Percentiles rank a stretch among this genome's conserved stretches.
phyloP scores from a whole-genome alignment of 352 stramenopile genomes.

The Blastocystis sp. region DNA sequence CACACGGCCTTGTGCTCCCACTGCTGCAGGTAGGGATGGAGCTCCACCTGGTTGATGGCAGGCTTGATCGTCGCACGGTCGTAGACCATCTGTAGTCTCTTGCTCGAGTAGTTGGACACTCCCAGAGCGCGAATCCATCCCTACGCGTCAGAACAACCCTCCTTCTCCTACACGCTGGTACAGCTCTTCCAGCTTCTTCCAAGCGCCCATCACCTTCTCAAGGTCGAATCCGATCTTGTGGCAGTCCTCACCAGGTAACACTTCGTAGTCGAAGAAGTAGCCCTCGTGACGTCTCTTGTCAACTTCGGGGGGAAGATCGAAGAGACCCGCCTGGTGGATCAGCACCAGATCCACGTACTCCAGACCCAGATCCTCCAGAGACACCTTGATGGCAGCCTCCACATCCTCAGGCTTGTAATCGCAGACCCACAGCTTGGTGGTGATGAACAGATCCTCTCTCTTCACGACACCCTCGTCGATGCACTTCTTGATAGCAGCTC shows the following conservation, averaged over 20 bases:
- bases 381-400: conserved; percentile 47
- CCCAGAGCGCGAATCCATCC: conserved; percentile 61
- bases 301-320: conserved; percentile 26
- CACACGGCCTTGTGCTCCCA: conserved; percentile 64
- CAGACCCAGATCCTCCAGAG: conserved; percentile 60
- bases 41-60: conserved; percentile 68
- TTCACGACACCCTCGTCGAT: conserved; percentile 62
- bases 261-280: conserved; percentile 22
- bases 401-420: conserved; percentile 61
- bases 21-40: conserved; percentile 67
- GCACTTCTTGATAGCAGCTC: conserved; percentile 64
- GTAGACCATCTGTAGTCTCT: conserved; percentile 63
- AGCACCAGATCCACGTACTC: conserved; percentile 65
- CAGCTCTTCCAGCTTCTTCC: conserved; percentile 68
- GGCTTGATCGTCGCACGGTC: conserved; percentile 63
- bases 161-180: too few relatives aligned
- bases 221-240: not conserved
- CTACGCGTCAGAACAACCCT: too few relatives aligned
- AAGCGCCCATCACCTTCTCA: conserved; percentile 61
- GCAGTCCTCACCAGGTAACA: not conserved
- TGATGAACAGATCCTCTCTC: conserved; percentile 60
- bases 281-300: conserved; percentile 36
- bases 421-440: conserved; percentile 60
- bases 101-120: conserved; percentile 67
- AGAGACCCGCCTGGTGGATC: conserved; percentile 59